Evolutionary conservation across 129 eudicot species (phyloP).

Genomic region (Silybum marianum): DNA sequence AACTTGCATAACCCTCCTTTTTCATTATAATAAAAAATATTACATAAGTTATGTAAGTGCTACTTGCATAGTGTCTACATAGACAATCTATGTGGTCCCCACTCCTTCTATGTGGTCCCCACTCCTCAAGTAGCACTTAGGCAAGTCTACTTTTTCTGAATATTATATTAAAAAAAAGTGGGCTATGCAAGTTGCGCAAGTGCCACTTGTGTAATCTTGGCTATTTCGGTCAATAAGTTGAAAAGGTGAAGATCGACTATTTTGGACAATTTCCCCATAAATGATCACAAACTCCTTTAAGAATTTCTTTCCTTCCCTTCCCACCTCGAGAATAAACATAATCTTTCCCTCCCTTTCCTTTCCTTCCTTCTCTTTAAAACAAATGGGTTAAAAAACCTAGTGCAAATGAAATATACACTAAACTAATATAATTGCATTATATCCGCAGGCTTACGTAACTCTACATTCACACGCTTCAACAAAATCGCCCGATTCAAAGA

Average conservation of each 20-base stretch:
- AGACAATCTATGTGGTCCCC: not conserved
- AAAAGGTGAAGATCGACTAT: not conserved
- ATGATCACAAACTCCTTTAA: not conserved
- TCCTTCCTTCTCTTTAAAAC: not conserved
- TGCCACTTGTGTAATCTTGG: not conserved
- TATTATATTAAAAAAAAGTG: not conserved
- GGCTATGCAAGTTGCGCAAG: not conserved
- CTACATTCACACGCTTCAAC: conserved; percentile 60
- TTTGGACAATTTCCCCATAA: not conserved
- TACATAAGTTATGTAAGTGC: not conserved
- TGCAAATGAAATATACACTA: not conserved
- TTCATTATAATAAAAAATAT: not conserved
- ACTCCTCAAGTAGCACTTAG: not conserved
- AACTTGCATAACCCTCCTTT: not conserved
- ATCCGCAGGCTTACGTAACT: conserved; percentile 66
- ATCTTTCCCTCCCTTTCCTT: not conserved
- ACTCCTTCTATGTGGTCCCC: not conserved
- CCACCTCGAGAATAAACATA: no score
- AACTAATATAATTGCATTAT: conserved; percentile 23
- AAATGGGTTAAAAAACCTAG: not conserved
- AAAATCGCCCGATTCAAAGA: conserved; percentile 55
- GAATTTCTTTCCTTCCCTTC: not conserved
- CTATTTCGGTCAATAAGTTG: not conserved
- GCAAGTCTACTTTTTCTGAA: not conserved
- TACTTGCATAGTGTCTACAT: not conserved